Evolutionary conservation across 2,329 filamentous ascomycete genomes (phyloP).

Genomic region (Sporothrix globosa): DNA sequence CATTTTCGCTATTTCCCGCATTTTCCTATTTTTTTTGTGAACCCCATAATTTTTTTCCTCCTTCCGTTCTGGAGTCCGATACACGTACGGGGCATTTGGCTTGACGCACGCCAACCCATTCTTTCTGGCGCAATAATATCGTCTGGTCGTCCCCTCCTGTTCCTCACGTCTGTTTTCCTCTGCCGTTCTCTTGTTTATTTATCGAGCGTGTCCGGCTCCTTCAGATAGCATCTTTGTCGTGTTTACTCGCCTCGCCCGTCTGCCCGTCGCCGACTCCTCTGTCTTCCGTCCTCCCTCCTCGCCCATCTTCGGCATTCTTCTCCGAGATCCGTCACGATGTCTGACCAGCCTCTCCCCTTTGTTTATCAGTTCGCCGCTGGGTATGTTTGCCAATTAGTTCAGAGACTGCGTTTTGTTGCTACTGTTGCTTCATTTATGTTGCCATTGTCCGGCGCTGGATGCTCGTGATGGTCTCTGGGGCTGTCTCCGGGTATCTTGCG

Average conservation of each 20-base stretch:
- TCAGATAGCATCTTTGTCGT: background rate
- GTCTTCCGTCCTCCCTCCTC: background rate
- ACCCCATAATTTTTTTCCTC: conserved; percentile 20
- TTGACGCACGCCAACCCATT: conserved; percentile 9
- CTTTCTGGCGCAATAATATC: conserved; percentile 25
- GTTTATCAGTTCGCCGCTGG: conserved; percentile 94
- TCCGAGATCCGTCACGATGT: conserved; percentile 55
- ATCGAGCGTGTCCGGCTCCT: background rate
- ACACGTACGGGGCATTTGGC: background rate
- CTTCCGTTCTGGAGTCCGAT: background rate
- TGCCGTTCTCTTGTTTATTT: background rate
- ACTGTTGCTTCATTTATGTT: no score
- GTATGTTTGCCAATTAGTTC: conserved; percentile 42
- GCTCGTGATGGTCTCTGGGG: background rate
- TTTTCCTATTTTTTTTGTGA: conserved; percentile 25
- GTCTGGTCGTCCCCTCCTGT: conserved; percentile 23
- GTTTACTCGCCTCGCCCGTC: background rate
- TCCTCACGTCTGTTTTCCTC: background rate
- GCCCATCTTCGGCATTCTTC: conserved; percentile 1
- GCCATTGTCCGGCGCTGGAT: background rate
- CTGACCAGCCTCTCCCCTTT: conserved; percentile 81
- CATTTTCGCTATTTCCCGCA: conserved; percentile 23
- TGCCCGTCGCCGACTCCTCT: background rate
- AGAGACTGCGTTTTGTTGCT: background rate
- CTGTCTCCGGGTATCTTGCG: conserved; percentile 23